phyloP scores from a whole-genome alignment of 148 eudicot genomes.

The Selenicereus undatus region DNA sequence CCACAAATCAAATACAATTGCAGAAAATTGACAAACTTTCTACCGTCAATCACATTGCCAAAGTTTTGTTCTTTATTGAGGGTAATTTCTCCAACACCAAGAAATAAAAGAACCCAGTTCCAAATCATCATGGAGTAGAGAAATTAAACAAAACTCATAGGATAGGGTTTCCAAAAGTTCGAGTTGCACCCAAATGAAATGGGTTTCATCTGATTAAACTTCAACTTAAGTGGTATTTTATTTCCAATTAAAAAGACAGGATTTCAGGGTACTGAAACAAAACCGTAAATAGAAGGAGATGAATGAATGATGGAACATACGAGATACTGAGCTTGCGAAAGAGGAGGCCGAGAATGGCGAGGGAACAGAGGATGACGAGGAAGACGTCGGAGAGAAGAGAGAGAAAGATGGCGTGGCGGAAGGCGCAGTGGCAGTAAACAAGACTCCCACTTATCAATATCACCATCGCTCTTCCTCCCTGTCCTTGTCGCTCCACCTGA shows the following conservation, averaged over 20 bases:
- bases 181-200: background rate
- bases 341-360: constrained; percentile 96
- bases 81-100: too few relatives aligned
- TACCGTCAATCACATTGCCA: background rate
- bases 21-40: background rate
- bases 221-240: background rate
- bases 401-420: constrained; percentile 59
- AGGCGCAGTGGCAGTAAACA: constrained; percentile 85
- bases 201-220: background rate
- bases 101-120: background rate
- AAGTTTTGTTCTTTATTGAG: background rate
- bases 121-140: background rate
- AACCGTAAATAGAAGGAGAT: background rate
- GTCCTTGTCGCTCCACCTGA: background rate
- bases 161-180: background rate
- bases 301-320: constrained; percentile 12
- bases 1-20: background rate
- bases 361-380: constrained; percentile 86
- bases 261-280: background rate
- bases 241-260: background rate
- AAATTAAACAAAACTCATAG: background rate
- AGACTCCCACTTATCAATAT: constrained; percentile 58
- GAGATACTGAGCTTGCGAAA: constrained; percentile 81
- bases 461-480: constrained; percentile 50
- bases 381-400: constrained; percentile 85